Conservation (phyloP, 768 basidiomycete genomes). For the Serendipita sp. region DNA sequence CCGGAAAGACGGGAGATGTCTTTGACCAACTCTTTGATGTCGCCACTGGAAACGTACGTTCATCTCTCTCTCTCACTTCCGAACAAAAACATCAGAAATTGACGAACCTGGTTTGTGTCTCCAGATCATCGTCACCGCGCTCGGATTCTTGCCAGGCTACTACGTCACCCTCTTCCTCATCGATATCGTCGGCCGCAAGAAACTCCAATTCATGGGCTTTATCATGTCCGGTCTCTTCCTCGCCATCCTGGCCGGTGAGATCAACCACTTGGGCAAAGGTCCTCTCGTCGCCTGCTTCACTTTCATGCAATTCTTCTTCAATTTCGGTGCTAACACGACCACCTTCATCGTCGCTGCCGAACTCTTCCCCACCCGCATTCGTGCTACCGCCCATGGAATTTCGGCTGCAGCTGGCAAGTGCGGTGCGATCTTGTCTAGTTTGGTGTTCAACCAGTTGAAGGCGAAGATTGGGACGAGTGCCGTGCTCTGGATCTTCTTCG, state of each 20-base stretch:
- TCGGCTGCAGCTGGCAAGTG: constrained; percentile 58
- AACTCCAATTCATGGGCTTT: constrained; percentile 65
- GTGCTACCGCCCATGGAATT: constrained; percentile 57
- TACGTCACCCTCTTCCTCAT: constrained; percentile 52
- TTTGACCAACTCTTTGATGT: constrained; percentile 55
- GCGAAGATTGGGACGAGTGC: constrained; percentile 43
- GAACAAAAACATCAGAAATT: too few relatives aligned
- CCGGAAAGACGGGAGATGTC: constrained; percentile 35
- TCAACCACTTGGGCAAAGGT: constrained; percentile 35
- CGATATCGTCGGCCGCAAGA: constrained; percentile 56
- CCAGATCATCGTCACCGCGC: constrained; percentile 44
- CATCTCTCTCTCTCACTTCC: too few relatives aligned
- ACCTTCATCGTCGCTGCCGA: constrained; percentile 54
- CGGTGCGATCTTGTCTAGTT: constrained; percentile 61
- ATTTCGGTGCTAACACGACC: constrained; percentile 53
- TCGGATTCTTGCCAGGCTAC: constrained; percentile 70
- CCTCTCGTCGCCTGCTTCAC: constrained; percentile 60
- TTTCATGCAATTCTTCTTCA: constrained; percentile 67
- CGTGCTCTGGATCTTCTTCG: constrained; percentile 38
- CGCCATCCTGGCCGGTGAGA: constrained; percentile 50
- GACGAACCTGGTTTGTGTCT: too few relatives aligned
- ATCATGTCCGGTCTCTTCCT: constrained; percentile 50
- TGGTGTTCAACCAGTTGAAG: constrained; percentile 51
- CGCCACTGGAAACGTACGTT: constrained; percentile 33
- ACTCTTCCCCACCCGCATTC: constrained; percentile 63